These are phyloP conservation scores for Pyrrhoderma noxium DNA, from an alignment of 1,284 basidiomycete species.

Conservation along the genomic window DNA sequence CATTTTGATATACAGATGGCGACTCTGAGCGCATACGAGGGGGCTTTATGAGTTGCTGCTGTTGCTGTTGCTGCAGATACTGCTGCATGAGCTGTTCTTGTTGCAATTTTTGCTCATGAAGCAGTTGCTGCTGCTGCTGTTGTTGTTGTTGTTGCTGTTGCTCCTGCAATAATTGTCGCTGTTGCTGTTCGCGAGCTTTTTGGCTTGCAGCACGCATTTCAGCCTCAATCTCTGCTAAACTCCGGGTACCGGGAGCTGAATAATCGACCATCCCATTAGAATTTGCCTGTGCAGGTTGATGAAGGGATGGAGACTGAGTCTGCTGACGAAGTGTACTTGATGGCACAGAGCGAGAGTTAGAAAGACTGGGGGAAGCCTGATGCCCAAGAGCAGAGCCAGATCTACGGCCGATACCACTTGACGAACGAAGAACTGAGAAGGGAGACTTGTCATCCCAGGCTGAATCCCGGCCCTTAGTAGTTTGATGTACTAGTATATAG, in stretches of 20 bases:
- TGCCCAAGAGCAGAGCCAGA: conserved; percentile 10
- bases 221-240: conserved; percentile 89
- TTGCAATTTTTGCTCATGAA: conserved; percentile 34
- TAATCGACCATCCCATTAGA: conserved; percentile 14
- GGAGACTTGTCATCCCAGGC: conserved; percentile 76
- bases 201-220: conserved; percentile 67
- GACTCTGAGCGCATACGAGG: conserved; percentile 18
- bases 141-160: conserved; percentile 30
- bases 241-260: conserved; percentile 47
- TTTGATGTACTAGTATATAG: conserved; percentile 25
- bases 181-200: conserved; percentile 17
- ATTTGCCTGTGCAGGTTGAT: not conserved
- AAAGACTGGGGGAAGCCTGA: conserved; percentile 10
- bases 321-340: conserved; percentile 4
- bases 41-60: conserved; percentile 21
- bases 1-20: conserved; percentile 8
- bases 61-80: conserved; percentile 25
- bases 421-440: conserved; percentile 49
- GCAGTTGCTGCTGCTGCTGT: conserved; percentile 33
- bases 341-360: not conserved
- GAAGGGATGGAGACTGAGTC: conserved; percentile 9
- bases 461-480: conserved; percentile 52
- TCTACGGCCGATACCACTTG: conserved; percentile 21
- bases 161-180: conserved; percentile 21
- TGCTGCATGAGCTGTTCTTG: conserved; percentile 34